These are phyloP conservation scores for Yamadazyma paraphyllophila DNA, from an alignment of 805 yeast species.

Conservation along the genomic window DNA sequence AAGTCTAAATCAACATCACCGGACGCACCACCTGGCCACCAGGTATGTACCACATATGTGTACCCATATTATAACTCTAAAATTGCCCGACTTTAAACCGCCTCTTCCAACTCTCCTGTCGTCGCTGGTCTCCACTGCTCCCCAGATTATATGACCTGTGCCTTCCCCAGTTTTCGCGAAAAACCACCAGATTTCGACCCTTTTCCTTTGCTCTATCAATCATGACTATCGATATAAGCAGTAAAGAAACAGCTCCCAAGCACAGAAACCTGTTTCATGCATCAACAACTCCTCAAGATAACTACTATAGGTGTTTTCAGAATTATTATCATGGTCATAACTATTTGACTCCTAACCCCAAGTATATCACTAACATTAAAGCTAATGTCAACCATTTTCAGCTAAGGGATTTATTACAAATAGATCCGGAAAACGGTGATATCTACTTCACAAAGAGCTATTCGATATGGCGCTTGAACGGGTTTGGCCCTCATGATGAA, in stretches of 20 bases:
- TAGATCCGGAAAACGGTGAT: constrained; percentile 37
- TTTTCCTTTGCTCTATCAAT: neutral
- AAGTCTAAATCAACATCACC: no score
- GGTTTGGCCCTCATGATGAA: constrained; percentile 16
- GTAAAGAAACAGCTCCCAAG: neutral
- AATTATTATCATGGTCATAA: constrained; percentile 41
- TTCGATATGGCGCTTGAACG: constrained; percentile 41
- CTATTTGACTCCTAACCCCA: constrained; percentile 36
- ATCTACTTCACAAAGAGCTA: constrained; percentile 61
- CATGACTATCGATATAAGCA: constrained; percentile 15
- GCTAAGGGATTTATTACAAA: constrained; percentile 67
- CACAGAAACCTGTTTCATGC: constrained; percentile 5
- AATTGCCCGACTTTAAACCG: no score
- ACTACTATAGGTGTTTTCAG: constrained; percentile 33
- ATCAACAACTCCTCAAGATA: constrained; percentile 7
- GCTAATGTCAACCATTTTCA: constrained; percentile 67
- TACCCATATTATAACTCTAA: no score
- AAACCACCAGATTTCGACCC: neutral
- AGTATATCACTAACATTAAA: constrained; percentile 29
- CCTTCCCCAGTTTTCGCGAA: constrained; percentile 2
- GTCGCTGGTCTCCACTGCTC: neutral
- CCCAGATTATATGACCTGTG: neutral
- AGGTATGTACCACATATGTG: no score
- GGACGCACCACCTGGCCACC: neutral
- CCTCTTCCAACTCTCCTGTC: neutral